Evolutionary conservation across 495 filamentous ascomycete species (phyloP).

Genomic region (Xanthoparmelia taractica): DNA sequence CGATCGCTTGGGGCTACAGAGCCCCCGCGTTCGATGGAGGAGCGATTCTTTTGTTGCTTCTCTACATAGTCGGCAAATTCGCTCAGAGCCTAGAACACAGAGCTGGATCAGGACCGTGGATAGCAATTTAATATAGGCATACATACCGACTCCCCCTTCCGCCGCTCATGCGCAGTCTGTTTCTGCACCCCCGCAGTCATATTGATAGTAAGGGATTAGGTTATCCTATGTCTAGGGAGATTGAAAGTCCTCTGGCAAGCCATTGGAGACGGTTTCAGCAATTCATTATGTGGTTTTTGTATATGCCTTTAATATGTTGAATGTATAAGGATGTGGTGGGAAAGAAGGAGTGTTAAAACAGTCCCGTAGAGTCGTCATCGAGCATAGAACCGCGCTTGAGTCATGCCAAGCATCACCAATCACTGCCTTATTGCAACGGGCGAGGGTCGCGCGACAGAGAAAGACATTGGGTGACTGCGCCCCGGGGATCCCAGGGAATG

Average conservation of each 20-base stretch:
- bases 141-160: conserved; percentile 75
- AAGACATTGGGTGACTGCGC: too few species aligned
- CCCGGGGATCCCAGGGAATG: too few species aligned
- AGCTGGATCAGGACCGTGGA: conserved; percentile 18
- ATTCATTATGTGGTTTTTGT: background rate
- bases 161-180: conserved; percentile 64
- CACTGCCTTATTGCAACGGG: too few species aligned
- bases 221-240: conserved; percentile 6
- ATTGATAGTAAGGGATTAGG: conserved; percentile 18
- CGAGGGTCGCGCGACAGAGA: too few species aligned
- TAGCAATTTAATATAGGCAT: conserved; percentile 5
- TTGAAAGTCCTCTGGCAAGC: conserved; percentile 12
- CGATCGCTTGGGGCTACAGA: conserved; percentile 37
- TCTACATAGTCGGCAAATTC: conserved; percentile 98
- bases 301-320: background rate
- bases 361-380: background rate
- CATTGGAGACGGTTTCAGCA: background rate
- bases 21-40: conserved; percentile 28
- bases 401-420: background rate
- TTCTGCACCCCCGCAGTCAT: conserved; percentile 53
- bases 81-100: conserved; percentile 63
- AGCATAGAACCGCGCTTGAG: background rate
- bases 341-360: background rate
- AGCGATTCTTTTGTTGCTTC: conserved; percentile 73
- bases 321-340: background rate